Evolutionary conservation across 331 rosid species (phyloP).

Genomic region (Stylosanthes scabra): DNA sequence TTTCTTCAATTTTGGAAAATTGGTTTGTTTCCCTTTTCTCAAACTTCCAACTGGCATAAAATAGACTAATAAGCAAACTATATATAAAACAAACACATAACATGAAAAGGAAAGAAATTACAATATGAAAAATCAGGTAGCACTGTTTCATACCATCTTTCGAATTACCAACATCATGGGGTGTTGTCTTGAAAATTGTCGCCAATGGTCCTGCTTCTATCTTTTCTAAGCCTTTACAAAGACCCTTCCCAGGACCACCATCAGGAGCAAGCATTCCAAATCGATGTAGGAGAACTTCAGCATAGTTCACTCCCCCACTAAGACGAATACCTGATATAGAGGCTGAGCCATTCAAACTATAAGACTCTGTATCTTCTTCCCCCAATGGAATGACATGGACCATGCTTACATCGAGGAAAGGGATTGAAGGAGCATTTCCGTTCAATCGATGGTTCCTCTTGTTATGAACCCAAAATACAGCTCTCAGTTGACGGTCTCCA

Average conservation of each 20-base stretch:
- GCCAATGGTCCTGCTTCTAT: conserved; percentile 76
- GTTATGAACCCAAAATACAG: conserved; percentile 87
- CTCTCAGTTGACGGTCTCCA: conserved; percentile 72
- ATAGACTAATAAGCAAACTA: conserved; percentile 22
- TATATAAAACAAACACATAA: conserved; percentile 17
- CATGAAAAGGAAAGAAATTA: no score
- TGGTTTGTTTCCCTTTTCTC: conserved; percentile 58
- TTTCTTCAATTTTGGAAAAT: conserved; percentile 60
- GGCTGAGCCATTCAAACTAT: conserved; percentile 77
- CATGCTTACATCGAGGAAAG: conserved; percentile 66
- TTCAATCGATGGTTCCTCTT: conserved; percentile 45
- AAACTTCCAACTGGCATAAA: conserved; percentile 47
- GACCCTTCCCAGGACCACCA: conserved; percentile 89
- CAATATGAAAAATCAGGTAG: conserved; percentile 27
- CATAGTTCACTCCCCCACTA: conserved; percentile 94
- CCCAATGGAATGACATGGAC: conserved; percentile 78
- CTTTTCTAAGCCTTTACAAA: conserved; percentile 77
- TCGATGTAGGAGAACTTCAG: conserved; percentile 84
- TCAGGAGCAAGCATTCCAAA: conserved; percentile 91
- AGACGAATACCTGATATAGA: conserved; percentile 87
- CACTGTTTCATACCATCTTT: conserved; percentile 61
- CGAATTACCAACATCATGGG: conserved; percentile 47
- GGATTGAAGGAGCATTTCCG: conserved; percentile 51
- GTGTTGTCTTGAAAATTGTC: conserved; percentile 64
- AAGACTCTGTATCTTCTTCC: conserved; percentile 73